A percentile compares a stretch with the other conserved stretches of the same genome.
phyloP scores from a whole-genome alignment of 345 rosid genomes.

The Citrus mangshanensis region DNA sequence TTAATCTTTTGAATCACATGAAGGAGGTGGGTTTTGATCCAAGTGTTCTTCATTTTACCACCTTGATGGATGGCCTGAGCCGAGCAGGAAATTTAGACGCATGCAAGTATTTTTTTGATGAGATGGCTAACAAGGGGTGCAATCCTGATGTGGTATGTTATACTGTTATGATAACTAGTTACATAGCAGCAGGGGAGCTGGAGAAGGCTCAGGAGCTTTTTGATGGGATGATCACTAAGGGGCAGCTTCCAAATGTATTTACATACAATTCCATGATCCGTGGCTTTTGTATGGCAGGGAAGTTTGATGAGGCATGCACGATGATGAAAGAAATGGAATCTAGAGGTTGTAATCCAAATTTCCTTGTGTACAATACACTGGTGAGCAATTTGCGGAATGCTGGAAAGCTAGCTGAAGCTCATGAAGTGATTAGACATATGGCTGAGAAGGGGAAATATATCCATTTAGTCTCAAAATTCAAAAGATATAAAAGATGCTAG shows the following conservation, averaged over 20 bases:
- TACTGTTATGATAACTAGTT: constrained; percentile 83
- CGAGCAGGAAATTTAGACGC: constrained; percentile 82
- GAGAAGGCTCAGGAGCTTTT: constrained; percentile 70
- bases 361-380: constrained; percentile 76
- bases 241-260: constrained; percentile 76
- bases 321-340: constrained; percentile 81
- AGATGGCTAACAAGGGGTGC: constrained; percentile 65
- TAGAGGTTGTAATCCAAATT: constrained; percentile 83
- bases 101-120: constrained; percentile 71
- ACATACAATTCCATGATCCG: constrained; percentile 89
- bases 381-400: constrained; percentile 67
- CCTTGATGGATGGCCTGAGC: constrained; percentile 87
- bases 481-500: constrained; percentile 45
- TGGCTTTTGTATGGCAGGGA: constrained; percentile 70
- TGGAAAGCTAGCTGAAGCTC: constrained; percentile 75
- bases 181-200: constrained; percentile 54
- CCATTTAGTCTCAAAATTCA: constrained; percentile 56
- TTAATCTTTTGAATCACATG: constrained; percentile 74
- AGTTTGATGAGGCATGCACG: constrained; percentile 65
- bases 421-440: constrained; percentile 63
- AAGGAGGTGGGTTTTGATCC: constrained; percentile 68
- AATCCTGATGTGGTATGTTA: constrained; percentile 78
- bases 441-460: constrained; percentile 62
- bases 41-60: constrained; percentile 69
- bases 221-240: constrained; percentile 56